Base-by-base conservation (phyloP, 2,329 filamentous ascomycete species). In the Fusarium devonianum region DNA sequence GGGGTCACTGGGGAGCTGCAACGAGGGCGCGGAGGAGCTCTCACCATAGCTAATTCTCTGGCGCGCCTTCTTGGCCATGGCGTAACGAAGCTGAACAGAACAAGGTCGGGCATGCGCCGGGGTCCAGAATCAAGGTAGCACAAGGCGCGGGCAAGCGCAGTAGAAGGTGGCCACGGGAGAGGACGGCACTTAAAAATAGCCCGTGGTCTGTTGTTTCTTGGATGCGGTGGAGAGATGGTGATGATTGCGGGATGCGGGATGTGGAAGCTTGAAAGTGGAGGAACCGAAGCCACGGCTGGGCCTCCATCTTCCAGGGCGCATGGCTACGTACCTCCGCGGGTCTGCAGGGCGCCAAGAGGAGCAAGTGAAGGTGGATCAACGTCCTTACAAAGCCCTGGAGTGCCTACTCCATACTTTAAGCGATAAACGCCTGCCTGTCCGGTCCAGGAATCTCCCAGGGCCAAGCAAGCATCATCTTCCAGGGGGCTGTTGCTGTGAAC, bases 41-140 rank as follows among this genome's bases (percentile, higher is more conserved):
- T 70, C 67, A 88, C 85, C 84, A 76, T 88, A 88, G 71, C 84
- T 86, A 73, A 88, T 85, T 72, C 84, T 83, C 72, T 88, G 85
- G 70, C 82, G 84, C 67, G 81, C 80, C 76, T 87, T 88, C 71
- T 83, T 85, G 68, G 84, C 83, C 84, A 87, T 87, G 68, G 52
- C 67, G 58, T 41, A 58, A 60, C 37, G 42, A 39, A 48, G 51
- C 35, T 38, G 51, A 45, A 28, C 36, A 58, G 50, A 41, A n/a
- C n/a, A n/a, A 21, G 36, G 30, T 44, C 47, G 49, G 42, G 58
- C 52, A 62, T 63, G 53, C 61, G 61, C 59, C 46, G 45, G 28
- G 32, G 38, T 40, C 25, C 25, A 39, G 45, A 45, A 47, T 17
- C 21, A 26, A 19, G 33, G 59, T 50, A 42, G 43, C 21, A 62